A percentile compares a stretch with the other conserved stretches of the same genome.
Conservation (phyloP, 352 stramenopile genomes). For the Lagenidium giganteum region DNA sequence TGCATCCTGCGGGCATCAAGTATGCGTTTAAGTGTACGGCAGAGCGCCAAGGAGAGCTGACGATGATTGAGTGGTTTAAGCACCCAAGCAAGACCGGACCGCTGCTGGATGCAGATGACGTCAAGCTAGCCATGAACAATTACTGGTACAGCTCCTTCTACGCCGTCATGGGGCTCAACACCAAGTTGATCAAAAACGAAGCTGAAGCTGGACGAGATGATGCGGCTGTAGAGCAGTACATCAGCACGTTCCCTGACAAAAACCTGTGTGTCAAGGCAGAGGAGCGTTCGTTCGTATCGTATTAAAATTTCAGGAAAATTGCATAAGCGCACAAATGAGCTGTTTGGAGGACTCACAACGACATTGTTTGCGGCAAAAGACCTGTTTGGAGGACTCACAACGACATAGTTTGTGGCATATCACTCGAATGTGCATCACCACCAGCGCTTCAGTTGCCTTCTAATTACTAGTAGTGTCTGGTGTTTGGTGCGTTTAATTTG, state of each 20-base stretch:
- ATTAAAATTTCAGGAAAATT: too few species aligned
- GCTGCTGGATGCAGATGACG: slow-evolving; percentile 46
- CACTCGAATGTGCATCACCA: too few species aligned
- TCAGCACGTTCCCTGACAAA: slow-evolving; percentile 16
- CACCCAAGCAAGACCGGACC: slow-evolving; percentile 42
- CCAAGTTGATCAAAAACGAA: slow-evolving; percentile 35
- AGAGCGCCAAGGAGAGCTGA: slow-evolving; percentile 23
- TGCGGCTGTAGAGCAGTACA: slow-evolving; percentile 34
- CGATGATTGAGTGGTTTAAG: slow-evolving; percentile 46
- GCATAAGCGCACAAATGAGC: too few species aligned
- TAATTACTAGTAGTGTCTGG: too few species aligned
- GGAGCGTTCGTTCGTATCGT: slow-evolving; percentile 16
- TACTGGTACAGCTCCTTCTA: slow-evolving; percentile 58
- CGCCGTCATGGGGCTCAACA: slow-evolving; percentile 25
- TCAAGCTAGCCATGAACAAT: slow-evolving; percentile 53
- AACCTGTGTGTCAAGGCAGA: slow-evolving; percentile 17
- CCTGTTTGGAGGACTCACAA: too few species aligned
- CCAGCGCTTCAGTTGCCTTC: too few species aligned
- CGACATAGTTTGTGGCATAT: too few species aligned
- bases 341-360: too few species aligned
- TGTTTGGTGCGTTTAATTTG: too few species aligned
- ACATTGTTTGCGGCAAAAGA: too few species aligned
- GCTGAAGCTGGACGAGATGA: slow-evolving; percentile 46
- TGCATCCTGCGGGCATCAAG: slow-evolving; percentile 61
- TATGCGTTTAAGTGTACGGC: slow-evolving; percentile 62